Evolutionary conservation across 805 yeast genomes (phyloP).

Genomic region (Nakazawaea anatomiae): DNA sequence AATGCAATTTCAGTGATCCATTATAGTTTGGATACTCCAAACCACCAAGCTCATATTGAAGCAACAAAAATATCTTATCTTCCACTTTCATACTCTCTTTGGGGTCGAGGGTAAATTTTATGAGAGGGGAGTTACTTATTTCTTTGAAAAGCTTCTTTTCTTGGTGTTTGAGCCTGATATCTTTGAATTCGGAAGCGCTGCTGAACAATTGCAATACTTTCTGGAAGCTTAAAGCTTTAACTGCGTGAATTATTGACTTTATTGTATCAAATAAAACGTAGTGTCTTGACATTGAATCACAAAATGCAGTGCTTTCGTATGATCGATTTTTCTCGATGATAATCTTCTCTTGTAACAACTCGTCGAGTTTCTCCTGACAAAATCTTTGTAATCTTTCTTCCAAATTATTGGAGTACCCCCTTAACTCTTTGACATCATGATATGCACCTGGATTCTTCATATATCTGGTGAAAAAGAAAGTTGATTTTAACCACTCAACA

Average conservation of each 20-base stretch:
- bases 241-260: constrained; percentile 23
- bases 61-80: constrained; percentile 35
- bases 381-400: constrained; percentile 28
- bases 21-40: constrained; percentile 37
- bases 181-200: constrained; percentile 33
- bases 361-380: constrained; percentile 26
- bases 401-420: constrained; percentile 12
- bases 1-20: constrained; percentile 32
- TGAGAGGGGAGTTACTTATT: constrained; percentile 32
- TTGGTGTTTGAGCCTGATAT: constrained; percentile 31
- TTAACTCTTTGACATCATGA: constrained; percentile 20
- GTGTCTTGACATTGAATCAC: constrained; percentile 43
- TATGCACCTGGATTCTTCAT: constrained; percentile 34
- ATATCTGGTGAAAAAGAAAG: constrained; percentile 44
- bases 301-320: constrained; percentile 32
- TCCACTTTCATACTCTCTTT: constrained; percentile 20
- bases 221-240: constrained; percentile 11
- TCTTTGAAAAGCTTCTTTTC: constrained; percentile 41
- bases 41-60: constrained; percentile 48
- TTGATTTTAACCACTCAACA: constrained; percentile 38
- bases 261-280: constrained; percentile 40
- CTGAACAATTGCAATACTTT: constrained; percentile 25
- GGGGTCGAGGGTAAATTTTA: constrained; percentile 30
- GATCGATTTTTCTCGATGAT: constrained; percentile 15
- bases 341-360: constrained; percentile 26